These are phyloP conservation scores for Thelonectria discophora DNA, from an alignment of 2,329 filamentous ascomycete genomes.

Conservation along the genomic window DNA sequence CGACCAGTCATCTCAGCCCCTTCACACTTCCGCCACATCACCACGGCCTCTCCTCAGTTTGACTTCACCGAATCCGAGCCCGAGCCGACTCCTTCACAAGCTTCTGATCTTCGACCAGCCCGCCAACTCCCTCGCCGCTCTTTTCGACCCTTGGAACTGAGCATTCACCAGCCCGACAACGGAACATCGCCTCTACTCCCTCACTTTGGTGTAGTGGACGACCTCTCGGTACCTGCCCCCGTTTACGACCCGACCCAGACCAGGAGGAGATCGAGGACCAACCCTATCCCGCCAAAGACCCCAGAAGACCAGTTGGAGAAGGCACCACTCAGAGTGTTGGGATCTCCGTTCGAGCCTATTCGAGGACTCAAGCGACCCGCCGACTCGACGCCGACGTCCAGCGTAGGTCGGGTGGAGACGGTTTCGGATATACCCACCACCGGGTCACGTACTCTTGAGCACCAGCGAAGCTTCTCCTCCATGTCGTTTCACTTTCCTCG, in stretches of 20 bases:
- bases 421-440: slow-evolving; percentile 10
- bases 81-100: slow-evolving; percentile 33
- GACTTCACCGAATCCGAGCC: slow-evolving; percentile 22
- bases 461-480: slow-evolving; percentile 59
- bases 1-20: slow-evolving; percentile 67
- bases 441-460: slow-evolving; percentile 44
- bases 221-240: slow-evolving; percentile 49
- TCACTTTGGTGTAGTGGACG: slow-evolving; percentile 54
- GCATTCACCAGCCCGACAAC: slow-evolving; percentile 55
- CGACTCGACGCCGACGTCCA: slow-evolving; percentile 5
- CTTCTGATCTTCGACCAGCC: slow-evolving; percentile 37
- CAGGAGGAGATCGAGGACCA: slow-evolving; percentile 33
- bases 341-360: slow-evolving; percentile 12
- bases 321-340: slow-evolving; percentile 5
- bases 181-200: slow-evolving; percentile 65
- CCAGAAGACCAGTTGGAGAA: slow-evolving; percentile 12
- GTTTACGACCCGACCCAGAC: slow-evolving; percentile 44
- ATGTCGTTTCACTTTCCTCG: slow-evolving; percentile 66
- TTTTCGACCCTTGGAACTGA: slow-evolving; percentile 66
- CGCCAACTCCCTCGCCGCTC: slow-evolving; percentile 43
- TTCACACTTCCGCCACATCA: slow-evolving; percentile 67
- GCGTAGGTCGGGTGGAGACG: slow-evolving; percentile 4
- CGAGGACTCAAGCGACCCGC: slow-evolving; percentile 7
- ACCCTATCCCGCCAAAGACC: slow-evolving; percentile 3
- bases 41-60: slow-evolving; percentile 56